phyloP scores from a whole-genome alignment of 163 green algal genomes.

The Prototheca cutis region DNA sequence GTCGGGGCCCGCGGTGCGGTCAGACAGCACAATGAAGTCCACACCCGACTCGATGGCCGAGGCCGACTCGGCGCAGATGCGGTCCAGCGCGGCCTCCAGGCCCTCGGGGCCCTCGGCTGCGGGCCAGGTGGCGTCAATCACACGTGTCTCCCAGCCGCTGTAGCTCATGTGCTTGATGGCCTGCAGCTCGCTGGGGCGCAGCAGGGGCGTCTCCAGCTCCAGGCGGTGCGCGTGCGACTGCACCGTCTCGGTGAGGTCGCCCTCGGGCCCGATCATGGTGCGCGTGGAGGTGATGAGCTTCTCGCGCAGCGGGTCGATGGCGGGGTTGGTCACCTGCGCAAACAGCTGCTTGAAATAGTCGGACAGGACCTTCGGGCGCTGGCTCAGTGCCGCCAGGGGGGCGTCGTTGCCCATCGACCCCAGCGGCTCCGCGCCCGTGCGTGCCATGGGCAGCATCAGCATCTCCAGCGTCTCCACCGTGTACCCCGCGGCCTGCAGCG shows the following conservation, averaged over 20 bases:
- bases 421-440: constrained; percentile 83
- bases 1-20: constrained; percentile 22
- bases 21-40: constrained; percentile 55
- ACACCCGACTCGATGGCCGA: constrained; percentile 64
- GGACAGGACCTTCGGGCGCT: constrained; percentile 78
- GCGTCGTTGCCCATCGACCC: constrained; percentile 99
- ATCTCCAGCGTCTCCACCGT: constrained; percentile 89
- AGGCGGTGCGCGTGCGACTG: constrained; percentile 45
- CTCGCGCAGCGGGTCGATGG: constrained; percentile 97
- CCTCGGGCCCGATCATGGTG: constrained; percentile 83
- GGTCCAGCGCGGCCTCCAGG: constrained; percentile 57
- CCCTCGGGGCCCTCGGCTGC: constrained; percentile 39
- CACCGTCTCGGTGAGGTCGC: constrained; percentile 87
- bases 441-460: constrained; percentile 93
- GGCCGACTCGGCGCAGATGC: constrained; percentile 64
- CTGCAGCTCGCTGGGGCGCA: constrained; percentile 85
- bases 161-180: constrained; percentile 62
- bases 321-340: constrained; percentile 97
- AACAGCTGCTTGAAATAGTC: constrained; percentile 99
- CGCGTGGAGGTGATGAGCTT: constrained; percentile 96
- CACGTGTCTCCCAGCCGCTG: constrained; percentile 42
- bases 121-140: constrained; percentile 54
- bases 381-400: constrained; percentile 83
- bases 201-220: constrained; percentile 75
- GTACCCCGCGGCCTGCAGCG: constrained; percentile 70